Percentiles rank a stretch among this genome's conserved stretches.
Conservation (phyloP, 78 protist species). For the Diacronema lutheri region DNA sequence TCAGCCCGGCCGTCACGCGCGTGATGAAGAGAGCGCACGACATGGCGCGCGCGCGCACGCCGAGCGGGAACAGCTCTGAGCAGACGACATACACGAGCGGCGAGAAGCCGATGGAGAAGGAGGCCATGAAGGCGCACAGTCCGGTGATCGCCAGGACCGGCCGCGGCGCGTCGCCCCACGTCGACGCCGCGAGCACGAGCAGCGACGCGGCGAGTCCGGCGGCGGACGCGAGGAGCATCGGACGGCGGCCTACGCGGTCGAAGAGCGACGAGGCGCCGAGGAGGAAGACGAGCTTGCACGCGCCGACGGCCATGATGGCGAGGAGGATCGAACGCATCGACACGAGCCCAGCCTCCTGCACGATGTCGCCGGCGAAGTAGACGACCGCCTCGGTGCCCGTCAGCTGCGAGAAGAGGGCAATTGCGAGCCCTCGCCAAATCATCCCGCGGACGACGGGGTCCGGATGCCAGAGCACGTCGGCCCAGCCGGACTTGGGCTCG, state of each 20-base stretch:
- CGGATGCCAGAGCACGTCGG: not conserved
- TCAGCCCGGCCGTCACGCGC: not conserved
- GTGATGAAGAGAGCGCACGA: not conserved
- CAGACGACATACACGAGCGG: not conserved
- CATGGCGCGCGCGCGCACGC: slow-evolving; percentile 11
- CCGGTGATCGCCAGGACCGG: not conserved
- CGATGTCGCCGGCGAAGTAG: not conserved
- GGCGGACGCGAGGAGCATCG: not conserved
- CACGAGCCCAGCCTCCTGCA: not conserved
- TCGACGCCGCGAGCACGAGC: not conserved
- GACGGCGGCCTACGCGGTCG: not conserved
- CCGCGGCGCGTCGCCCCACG: not conserved
- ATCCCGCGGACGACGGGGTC: not conserved
- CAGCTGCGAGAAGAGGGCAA: not conserved
- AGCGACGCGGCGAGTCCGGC: not conserved
- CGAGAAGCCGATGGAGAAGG: slow-evolving; percentile 15
- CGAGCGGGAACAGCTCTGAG: slow-evolving; percentile 4
- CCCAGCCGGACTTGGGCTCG: not conserved
- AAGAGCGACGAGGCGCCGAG: not conserved
- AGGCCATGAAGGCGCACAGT: not conserved
- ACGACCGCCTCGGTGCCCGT: not conserved
- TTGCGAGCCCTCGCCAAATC: not conserved
- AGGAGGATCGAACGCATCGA: not conserved
- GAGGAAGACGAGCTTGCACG: not conserved
- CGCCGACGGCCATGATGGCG: not conserved